Evolutionary conservation across 805 yeast species (phyloP).

Genomic region (Spathaspora girioi): DNA sequence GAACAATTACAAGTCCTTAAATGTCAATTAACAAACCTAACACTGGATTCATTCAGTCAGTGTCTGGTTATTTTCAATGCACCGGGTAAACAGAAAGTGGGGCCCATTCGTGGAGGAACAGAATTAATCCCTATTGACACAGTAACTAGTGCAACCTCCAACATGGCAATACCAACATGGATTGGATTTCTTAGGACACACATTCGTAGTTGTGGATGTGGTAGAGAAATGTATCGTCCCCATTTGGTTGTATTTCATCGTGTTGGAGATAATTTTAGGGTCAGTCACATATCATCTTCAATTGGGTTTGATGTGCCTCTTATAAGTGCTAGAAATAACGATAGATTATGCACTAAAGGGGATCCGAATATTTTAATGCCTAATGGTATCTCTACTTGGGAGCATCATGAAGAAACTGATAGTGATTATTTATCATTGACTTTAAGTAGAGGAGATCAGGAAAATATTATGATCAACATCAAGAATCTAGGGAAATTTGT

Average conservation of each 20-base stretch:
- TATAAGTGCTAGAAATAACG: conserved; percentile 23
- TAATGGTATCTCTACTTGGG: conserved; percentile 30
- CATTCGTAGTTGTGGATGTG: conserved; percentile 33
- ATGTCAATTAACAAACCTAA: conserved; percentile 17
- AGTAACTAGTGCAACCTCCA: conserved; percentile 8
- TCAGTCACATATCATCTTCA: conserved; percentile 29
- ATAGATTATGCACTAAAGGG: conserved; percentile 20
- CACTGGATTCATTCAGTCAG: conserved; percentile 2
- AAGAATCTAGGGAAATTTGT: conserved; percentile 17
- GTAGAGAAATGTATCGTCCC: conserved; percentile 34
- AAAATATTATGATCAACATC: conserved; percentile 29
- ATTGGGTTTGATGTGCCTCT: conserved; percentile 28
- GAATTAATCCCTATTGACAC: conserved; percentile 21
- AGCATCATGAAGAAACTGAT: neutral
- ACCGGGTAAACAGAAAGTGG: conserved; percentile 14
- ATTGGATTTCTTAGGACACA: conserved; percentile 38
- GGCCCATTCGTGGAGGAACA: conserved; percentile 37
- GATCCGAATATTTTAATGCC: conserved; percentile 31
- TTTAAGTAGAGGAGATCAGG: conserved; percentile 32
- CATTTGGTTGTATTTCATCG: conserved; percentile 28
- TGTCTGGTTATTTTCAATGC: conserved; percentile 4
- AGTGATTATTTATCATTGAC: conserved; percentile 29
- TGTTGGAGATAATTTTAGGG: conserved; percentile 14
- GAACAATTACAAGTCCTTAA: conserved; percentile 5
- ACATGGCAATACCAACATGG: conserved; percentile 20